Evolutionary conservation across 108 stramenopile genomes (phyloP), one percentile per base, ranked within the genome.

Genomic region (Fistulifera solaris): DNA sequence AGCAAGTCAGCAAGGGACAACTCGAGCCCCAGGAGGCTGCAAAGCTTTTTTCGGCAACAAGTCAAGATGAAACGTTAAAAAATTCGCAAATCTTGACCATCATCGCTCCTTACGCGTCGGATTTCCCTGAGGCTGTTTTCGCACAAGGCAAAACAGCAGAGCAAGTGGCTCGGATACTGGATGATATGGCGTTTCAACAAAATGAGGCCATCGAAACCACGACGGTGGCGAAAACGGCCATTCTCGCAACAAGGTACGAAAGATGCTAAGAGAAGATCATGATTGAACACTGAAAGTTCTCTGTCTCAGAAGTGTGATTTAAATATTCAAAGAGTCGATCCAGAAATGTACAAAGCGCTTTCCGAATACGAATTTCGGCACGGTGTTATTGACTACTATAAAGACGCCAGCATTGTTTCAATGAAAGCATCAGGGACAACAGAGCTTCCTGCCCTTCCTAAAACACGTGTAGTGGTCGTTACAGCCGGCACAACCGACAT

Each of bases 401-500:
- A 77, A 27, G 64, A 57, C 10, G 85, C 89, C 7, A 48, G 71
- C 16, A 76, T 91, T 26, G 58, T 91, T 44, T 71, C 81, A 12
- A 80, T 91, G 67, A 68, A 63, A 17, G 78, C 85, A 5, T 73
- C 75, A 40, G 44, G 55, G 38, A 28, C 52, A 23, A 19, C 49
- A 41, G 15, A 56, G 61, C 48, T 57, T 52, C 16, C 38, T n/a
- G 40, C 23, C 3, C 38, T 31, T 41, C 48, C 47, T 3, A 27
- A 41, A 15, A 52, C 54, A 42, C 59, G 65, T 1, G 73, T 94
- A 14, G 77, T 88, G 22, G 85, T 93, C 3, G 90, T 82, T 18
- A 91, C 87, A 16, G 94, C 91, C 1, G 94, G 94, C 4, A 93
- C 91, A 0, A 91, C 94, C 11, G 91, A 93, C 59, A 61, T 95